Evolutionary conservation across 345 rosid genomes (phyloP).

Genomic region (Acer yangbiense): DNA sequence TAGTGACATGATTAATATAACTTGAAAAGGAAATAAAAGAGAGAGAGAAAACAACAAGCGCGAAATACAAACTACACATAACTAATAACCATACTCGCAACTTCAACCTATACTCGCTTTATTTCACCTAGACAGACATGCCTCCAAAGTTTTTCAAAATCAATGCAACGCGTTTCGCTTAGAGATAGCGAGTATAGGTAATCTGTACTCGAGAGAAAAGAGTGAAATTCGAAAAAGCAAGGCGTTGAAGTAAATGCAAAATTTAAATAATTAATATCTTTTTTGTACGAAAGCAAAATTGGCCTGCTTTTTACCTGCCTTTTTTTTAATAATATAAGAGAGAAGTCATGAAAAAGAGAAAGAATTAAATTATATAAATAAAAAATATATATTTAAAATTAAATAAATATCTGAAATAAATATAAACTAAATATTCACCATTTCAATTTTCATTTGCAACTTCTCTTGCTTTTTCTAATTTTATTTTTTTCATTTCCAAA

Average conservation of each 20-base stretch:
- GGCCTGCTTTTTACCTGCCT: conserved; percentile 25
- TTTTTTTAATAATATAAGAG: conserved; percentile 13
- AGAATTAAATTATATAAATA: background rate
- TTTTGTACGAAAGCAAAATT: conserved; percentile 25
- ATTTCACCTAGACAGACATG: background rate
- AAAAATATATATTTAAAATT: background rate
- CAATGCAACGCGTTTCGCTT: background rate
- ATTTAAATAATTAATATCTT: conserved; percentile 12
- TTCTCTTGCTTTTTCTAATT: background rate
- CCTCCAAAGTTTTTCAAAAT: background rate
- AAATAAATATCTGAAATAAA: conserved; percentile 9
- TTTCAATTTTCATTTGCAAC: background rate
- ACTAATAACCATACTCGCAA: background rate
- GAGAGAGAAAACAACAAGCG: conserved; percentile 3
- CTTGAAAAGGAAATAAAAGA: background rate
- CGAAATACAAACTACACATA: conserved; percentile 15
- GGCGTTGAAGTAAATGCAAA: conserved; percentile 24
- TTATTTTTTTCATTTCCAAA: conserved; percentile 8
- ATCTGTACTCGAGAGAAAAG: background rate
- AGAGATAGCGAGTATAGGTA: background rate
- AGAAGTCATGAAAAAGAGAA: conserved; percentile 5
- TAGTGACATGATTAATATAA: background rate
- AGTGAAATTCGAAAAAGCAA: background rate
- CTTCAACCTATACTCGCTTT: background rate
- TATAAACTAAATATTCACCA: conserved; percentile 4